A percentile compares a stretch with the other conserved stretches of the same genome.
phyloP scores from a whole-genome alignment of 1,284 basidiomycete genomes.

The Microbotryum lychnidis-dioicae region DNA sequence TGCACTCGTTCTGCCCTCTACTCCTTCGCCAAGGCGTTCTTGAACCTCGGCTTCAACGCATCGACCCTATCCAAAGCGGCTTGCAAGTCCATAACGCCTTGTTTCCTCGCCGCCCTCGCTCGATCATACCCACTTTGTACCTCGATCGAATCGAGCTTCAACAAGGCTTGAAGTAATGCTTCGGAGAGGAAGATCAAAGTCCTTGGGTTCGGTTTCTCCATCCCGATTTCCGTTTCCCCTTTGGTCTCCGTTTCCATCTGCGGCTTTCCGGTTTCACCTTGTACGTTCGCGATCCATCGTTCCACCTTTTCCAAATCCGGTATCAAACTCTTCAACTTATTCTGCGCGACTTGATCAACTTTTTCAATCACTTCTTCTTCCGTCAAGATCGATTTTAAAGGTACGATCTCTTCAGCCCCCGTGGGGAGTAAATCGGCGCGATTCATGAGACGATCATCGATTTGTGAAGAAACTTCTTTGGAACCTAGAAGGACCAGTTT shows the following conservation, averaged over 20 bases:
- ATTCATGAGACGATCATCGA: conserved; percentile 22
- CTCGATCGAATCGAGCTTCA: conserved; percentile 63
- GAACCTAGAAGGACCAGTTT: conserved; percentile 27
- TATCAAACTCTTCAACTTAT: conserved; percentile 32
- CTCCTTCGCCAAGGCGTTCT: conserved; percentile 33
- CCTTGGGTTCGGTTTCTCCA: conserved; percentile 39
- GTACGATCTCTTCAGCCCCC: neutral
- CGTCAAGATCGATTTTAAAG: conserved; percentile 14
- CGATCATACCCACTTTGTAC: conserved; percentile 60
- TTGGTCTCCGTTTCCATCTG: too few relatives aligned
- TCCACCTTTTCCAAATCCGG: conserved; percentile 52
- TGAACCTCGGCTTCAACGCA: conserved; percentile 43
- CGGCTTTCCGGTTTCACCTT: too few relatives aligned
- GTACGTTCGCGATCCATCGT: conserved; percentile 7
- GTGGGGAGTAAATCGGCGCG: conserved; percentile 22
- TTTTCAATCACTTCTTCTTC: conserved; percentile 11
- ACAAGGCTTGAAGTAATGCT: conserved; percentile 58
- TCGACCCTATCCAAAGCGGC: conserved; percentile 52
- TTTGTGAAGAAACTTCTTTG: conserved; percentile 19
- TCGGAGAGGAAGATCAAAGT: conserved; percentile 52
- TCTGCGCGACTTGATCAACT: conserved; percentile 16
- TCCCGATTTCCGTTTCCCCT: too few relatives aligned
- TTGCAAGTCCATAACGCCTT: conserved; percentile 61
- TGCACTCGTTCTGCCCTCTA: neutral
- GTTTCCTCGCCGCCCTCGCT: conserved; percentile 62